These are phyloP conservation scores for Coniferiporia sulphurascens DNA, from an alignment of 1,284 basidiomycete species.

Conservation along the genomic window DNA sequence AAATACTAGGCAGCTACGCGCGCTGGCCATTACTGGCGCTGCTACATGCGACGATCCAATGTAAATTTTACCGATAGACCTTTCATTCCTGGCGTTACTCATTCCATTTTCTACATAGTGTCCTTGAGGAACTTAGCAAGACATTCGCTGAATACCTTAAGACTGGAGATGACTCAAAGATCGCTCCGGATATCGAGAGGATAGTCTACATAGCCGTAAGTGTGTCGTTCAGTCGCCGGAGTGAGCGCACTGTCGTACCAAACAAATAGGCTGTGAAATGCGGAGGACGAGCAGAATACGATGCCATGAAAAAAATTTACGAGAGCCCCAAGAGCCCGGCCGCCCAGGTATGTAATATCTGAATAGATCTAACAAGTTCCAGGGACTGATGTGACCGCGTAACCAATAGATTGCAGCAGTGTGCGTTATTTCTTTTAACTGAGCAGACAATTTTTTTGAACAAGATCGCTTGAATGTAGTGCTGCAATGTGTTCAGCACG, in stretches of 20 bases:
- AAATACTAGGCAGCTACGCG: constrained; percentile 74
- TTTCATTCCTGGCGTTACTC: neutral
- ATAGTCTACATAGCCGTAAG: constrained; percentile 48
- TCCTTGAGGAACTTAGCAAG: constrained; percentile 66
- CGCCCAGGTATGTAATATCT: constrained; percentile 33
- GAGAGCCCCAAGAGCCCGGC: constrained; percentile 72
- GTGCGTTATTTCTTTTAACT: constrained; percentile 34
- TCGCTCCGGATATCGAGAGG: constrained; percentile 73
- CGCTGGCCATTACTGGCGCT: constrained; percentile 67
- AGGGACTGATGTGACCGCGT: neutral
- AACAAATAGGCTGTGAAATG: constrained; percentile 55
- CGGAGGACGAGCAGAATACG: constrained; percentile 78
- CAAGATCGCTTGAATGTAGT: constrained; percentile 12
- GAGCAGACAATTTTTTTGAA: neutral
- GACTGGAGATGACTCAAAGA: constrained; percentile 72
- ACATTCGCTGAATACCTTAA: constrained; percentile 74
- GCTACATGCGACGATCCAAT: constrained; percentile 58
- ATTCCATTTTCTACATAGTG: constrained; percentile 37
- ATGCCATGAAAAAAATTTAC: constrained; percentile 67
- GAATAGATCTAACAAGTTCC: constrained; percentile 25
- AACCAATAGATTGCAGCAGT: constrained; percentile 36
- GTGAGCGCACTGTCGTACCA: constrained; percentile 21
- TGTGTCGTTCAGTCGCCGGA: neutral
- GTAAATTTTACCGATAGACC: constrained; percentile 31
- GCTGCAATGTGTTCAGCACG: constrained; percentile 42